Evolutionary conservation across 805 yeast species (phyloP).

Genomic region (Metschnikowia peoriensis): DNA sequence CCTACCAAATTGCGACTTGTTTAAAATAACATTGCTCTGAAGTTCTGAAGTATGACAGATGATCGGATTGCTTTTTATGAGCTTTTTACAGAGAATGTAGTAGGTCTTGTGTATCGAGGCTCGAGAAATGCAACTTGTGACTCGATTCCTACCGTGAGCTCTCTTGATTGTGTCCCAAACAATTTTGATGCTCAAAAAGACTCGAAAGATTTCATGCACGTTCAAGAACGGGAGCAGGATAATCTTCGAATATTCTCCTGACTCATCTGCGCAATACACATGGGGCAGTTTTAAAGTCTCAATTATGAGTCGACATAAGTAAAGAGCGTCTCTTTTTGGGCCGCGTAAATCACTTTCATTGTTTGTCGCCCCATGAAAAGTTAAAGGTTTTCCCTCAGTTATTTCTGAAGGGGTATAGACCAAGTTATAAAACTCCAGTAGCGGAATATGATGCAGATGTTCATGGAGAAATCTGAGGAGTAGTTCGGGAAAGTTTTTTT

Average conservation of each 20-base stretch:
- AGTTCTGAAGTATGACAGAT: slow-evolving; percentile 30
- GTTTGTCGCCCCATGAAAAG: too few relatives aligned
- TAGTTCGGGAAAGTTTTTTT: slow-evolving; percentile 9
- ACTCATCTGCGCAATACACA: not conserved
- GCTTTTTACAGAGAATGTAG: slow-evolving; percentile 39
- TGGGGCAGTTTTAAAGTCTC: not conserved
- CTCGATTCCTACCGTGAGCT: not conserved
- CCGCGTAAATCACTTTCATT: too few relatives aligned
- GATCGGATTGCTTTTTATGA: slow-evolving; percentile 35
- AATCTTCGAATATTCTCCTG: not conserved
- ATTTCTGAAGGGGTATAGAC: too few relatives aligned
- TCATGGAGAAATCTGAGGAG: slow-evolving; percentile 26
- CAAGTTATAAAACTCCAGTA: slow-evolving; percentile 41
- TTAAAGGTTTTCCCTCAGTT: too few relatives aligned
- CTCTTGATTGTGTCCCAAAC: too few relatives aligned
- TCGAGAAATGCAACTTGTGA: slow-evolving; percentile 30
- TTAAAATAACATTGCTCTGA: slow-evolving; percentile 32
- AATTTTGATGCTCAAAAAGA: slow-evolving; percentile 41
- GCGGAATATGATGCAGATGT: slow-evolving; percentile 26
- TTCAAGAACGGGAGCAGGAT: slow-evolving; percentile 33
- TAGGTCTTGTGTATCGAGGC: slow-evolving; percentile 41
- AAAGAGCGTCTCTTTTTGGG: not conserved
- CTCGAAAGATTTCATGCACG: slow-evolving; percentile 42
- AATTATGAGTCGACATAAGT: not conserved
- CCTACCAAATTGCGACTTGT: slow-evolving; percentile 42